Conservation (phyloP, 2,329 filamentous ascomycete genomes). For the Diplodia scrobiculata region DNA sequence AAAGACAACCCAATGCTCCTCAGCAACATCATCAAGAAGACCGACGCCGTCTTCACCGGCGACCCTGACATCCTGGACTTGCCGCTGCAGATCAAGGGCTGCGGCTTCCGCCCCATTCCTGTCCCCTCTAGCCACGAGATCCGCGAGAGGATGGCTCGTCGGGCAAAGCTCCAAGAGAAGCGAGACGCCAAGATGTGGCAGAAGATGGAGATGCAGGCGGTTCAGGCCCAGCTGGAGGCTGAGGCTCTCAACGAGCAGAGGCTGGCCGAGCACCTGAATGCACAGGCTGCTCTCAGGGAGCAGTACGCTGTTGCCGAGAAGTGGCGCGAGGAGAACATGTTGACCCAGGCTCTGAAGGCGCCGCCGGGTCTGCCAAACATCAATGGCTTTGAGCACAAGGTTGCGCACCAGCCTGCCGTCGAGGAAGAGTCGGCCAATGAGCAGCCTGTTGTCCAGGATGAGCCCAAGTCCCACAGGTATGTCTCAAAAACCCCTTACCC, state of each 20-base stretch:
- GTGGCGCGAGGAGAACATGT: neutral
- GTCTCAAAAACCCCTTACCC: neutral
- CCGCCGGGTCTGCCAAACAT: neutral
- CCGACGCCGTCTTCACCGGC: constrained; percentile 1
- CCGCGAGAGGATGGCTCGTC: neutral
- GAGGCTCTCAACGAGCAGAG: neutral
- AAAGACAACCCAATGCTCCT: constrained; percentile 6
- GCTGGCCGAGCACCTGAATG: neutral
- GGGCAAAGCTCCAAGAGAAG: neutral
- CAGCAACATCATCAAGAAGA: constrained; percentile 1
- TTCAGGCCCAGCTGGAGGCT: neutral
- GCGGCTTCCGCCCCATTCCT: neutral
- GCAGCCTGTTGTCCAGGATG: neutral
- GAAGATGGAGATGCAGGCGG: neutral
- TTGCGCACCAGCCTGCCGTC: neutral
- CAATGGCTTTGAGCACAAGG: neutral
- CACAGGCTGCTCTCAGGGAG: neutral
- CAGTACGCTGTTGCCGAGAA: neutral
- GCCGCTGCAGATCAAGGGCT: neutral
- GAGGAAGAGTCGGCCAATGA: neutral
- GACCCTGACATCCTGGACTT: neutral
- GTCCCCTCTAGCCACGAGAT: neutral
- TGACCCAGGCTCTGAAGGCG: neutral
- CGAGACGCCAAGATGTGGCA: neutral
- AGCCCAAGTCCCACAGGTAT: neutral